Evolutionary conservation across 805 yeast genomes (phyloP).

Genomic region (Candida manassasensis): DNA sequence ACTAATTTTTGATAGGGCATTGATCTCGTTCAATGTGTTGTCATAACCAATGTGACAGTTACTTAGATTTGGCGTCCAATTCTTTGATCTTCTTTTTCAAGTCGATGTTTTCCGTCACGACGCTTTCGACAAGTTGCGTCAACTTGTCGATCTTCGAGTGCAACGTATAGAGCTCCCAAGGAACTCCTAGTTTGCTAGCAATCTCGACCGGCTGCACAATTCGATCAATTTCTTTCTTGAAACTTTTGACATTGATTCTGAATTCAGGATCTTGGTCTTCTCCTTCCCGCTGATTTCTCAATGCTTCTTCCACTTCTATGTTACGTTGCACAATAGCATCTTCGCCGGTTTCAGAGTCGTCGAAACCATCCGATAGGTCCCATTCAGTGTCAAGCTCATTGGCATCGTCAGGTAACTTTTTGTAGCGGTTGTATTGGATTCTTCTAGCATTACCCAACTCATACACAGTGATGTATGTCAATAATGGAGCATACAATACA

Average conservation of each 20-base stretch:
- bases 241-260: slow-evolving; percentile 42
- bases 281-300: slow-evolving; percentile 54
- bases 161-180: slow-evolving; percentile 60
- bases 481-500: slow-evolving; percentile 62
- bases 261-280: slow-evolving; percentile 69
- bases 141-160: slow-evolving; percentile 48
- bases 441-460: slow-evolving; percentile 68
- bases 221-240: slow-evolving; percentile 46
- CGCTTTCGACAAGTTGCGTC: slow-evolving; percentile 33
- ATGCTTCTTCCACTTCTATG: slow-evolving; percentile 32
- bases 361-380: slow-evolving; percentile 76
- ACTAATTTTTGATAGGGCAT: too few species aligned
- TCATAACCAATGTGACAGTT: too few species aligned
- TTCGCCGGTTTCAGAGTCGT: slow-evolving; percentile 27
- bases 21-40: too few species aligned
- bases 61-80: background rate
- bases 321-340: slow-evolving; percentile 36
- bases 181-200: slow-evolving; percentile 52
- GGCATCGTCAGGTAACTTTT: slow-evolving; percentile 68
- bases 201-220: slow-evolving; percentile 56
- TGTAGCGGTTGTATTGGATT: slow-evolving; percentile 63
- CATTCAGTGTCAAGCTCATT: slow-evolving; percentile 75
- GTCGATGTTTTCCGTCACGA: slow-evolving; percentile 31
- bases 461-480: slow-evolving; percentile 53
- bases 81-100: slow-evolving; percentile 16